These are phyloP conservation scores for Cardamine resedifolia DNA, from an alignment of 345 rosid species.

Conservation along the genomic window DNA sequence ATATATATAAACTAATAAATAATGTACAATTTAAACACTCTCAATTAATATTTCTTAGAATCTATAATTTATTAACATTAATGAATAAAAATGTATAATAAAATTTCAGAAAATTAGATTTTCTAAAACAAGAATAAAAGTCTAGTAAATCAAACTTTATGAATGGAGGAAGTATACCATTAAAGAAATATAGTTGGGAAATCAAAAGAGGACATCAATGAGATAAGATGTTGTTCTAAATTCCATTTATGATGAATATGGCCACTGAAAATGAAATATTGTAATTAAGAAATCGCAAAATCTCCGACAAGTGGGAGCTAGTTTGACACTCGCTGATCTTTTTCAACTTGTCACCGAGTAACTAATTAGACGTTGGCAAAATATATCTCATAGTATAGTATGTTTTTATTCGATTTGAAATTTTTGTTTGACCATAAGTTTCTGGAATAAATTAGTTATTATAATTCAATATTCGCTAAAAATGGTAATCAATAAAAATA, in stretches of 20 bases:
- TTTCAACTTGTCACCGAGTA: not conserved
- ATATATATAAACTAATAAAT: too few species aligned
- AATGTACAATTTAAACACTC: too few species aligned
- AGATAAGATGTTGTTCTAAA: not conserved
- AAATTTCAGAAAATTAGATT: too few species aligned
- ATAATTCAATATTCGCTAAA: not conserved
- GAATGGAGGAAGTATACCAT: too few species aligned
- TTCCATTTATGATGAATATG: not conserved
- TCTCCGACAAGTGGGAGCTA: not conserved
- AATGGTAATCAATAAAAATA: not conserved
- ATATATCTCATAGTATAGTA: not conserved
- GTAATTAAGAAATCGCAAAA: not conserved
- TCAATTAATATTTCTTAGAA: too few species aligned
- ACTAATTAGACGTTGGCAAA: not conserved
- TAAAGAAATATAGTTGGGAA: conserved; percentile 14
- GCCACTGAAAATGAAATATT: not conserved
- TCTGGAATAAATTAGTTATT: not conserved
- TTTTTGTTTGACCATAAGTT: not conserved
- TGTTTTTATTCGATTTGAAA: not conserved
- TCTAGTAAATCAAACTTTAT: too few species aligned
- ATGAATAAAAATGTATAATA: too few species aligned
- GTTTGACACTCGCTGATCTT: not conserved
- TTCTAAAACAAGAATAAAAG: too few species aligned
- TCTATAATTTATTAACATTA: too few species aligned
- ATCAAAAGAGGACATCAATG: not conserved